Base-by-base conservation (phyloP, 106 monocot genomes). In the Dendrobium huoshanense region DNA sequence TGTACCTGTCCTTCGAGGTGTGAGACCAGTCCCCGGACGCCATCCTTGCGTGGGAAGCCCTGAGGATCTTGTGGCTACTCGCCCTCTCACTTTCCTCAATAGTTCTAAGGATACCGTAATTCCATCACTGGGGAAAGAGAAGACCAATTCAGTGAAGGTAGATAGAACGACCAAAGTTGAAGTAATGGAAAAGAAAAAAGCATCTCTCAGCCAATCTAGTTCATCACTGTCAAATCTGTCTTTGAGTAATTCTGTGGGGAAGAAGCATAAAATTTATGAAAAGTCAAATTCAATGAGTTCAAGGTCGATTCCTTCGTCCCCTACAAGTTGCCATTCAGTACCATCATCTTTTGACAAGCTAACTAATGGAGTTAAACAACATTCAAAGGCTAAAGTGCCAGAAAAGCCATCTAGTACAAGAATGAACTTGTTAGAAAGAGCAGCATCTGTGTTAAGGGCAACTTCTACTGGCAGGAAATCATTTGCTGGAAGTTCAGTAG, bases 31-130 rank as follows among this genome's bases (percentile, higher is more conserved):
- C 72, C 95, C 91, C 55, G 95, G 95, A 0, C 88, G 95, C 9
- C 95, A 95, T 81, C 88, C 87, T 4, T 95, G 95, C 49, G 82
- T 95, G 79, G 95, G 95, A 19, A 89, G 70, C 31, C 95, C 95
- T 20, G 88, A 89, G 45, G 95, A 95, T 80, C 78, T 95, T 51
- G 83, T 86, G 2, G 81, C 91, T 37, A 85, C 93, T 11, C 77
- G 77, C 11, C 72, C 83, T 8, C 89, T 83, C n/a, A 68, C 78
- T 42, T 88, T 93, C 29, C 85, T 90, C 9, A 80, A 79, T 81
- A 84, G 49, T 17, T 87, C 59, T 11, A 91, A 82, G 74, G 33
- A 70, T 70, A 5, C 15, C 44, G 58, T 25, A 47, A 47, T 1
- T 45, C 19, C 67, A 20, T 54, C 83, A 40, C 55, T 55, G 42